These are phyloP conservation scores for Vishniacozyma victoriae DNA, from an alignment of 768 basidiomycete genomes.

Conservation along the genomic window DNA sequence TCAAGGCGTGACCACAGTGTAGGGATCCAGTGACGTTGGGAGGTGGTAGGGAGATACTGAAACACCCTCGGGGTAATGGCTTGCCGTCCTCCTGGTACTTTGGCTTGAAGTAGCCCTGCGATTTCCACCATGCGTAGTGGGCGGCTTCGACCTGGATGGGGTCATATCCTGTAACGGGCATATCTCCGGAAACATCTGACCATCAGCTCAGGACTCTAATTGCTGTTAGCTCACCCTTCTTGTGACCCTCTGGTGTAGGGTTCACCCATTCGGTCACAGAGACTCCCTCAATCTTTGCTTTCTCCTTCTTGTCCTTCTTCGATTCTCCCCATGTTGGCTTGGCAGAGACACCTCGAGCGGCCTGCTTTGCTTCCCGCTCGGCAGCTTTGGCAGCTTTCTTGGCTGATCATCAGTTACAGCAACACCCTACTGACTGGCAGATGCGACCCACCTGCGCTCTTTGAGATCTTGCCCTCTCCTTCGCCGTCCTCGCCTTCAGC, in stretches of 20 bases:
- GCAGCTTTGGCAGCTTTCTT: slow-evolving; percentile 74
- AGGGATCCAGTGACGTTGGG: slow-evolving; percentile 95
- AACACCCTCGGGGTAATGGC: slow-evolving; percentile 60
- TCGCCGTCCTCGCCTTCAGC: slow-evolving; percentile 13
- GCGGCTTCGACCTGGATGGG: slow-evolving; percentile 88
- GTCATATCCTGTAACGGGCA: slow-evolving; percentile 82
- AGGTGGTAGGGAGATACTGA: slow-evolving; percentile 84
- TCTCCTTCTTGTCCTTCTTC: slow-evolving; percentile 61
- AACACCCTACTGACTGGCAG: background rate
- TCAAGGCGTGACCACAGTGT: slow-evolving; percentile 92
- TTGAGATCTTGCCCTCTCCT: slow-evolving; percentile 3
- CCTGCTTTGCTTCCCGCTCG: slow-evolving; percentile 52
- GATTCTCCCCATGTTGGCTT: slow-evolving; percentile 48
- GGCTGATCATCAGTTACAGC: slow-evolving; percentile 47
- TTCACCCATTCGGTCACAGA: slow-evolving; percentile 62
- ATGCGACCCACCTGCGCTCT: slow-evolving; percentile 14
- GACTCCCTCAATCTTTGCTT: slow-evolving; percentile 68
- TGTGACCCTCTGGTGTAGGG: slow-evolving; percentile 79
- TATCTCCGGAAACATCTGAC: slow-evolving; percentile 74
- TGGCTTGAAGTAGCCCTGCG: slow-evolving; percentile 84
- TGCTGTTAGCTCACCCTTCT: slow-evolving; percentile 65
- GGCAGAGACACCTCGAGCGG: slow-evolving; percentile 51
- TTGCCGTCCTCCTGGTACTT: slow-evolving; percentile 52
- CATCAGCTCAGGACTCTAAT: background rate
- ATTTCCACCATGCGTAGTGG: slow-evolving; percentile 98